Conservation (phyloP, 1,139 yeast genomes). For the Nadsonia starkeyi-henricii region DNA sequence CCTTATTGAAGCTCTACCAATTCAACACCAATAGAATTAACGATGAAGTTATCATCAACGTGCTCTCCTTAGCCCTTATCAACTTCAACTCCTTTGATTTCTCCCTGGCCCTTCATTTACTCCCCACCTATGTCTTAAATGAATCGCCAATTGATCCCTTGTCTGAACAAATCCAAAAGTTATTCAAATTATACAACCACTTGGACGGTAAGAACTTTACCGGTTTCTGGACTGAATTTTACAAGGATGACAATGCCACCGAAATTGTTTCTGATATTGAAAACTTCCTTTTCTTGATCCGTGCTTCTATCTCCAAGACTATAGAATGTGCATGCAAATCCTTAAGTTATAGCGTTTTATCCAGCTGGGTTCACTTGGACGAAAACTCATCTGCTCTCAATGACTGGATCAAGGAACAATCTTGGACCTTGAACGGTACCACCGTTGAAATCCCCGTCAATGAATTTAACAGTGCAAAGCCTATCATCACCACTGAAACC, state of each 20-base stretch:
- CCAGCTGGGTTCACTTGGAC: slow-evolving; percentile 21
- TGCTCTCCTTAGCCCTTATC: slow-evolving; percentile 29
- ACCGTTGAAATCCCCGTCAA: slow-evolving; percentile 18
- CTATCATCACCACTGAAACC: slow-evolving; percentile 21
- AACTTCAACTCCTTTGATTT: slow-evolving; percentile 31
- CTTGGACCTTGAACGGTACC: slow-evolving; percentile 21
- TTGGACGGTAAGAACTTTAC: slow-evolving; percentile 26
- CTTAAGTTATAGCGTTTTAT: slow-evolving; percentile 19
- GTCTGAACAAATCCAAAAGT: slow-evolving; percentile 24
- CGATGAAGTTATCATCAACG: slow-evolving; percentile 28
- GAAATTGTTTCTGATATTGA: slow-evolving; percentile 24
- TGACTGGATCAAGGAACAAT: slow-evolving; percentile 22
- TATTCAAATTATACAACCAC: slow-evolving; percentile 24
- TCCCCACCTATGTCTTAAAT: slow-evolving; percentile 27
- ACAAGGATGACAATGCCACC: slow-evolving; percentile 22
- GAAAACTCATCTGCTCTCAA: slow-evolving; percentile 17
- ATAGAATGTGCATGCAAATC: slow-evolving; percentile 20
- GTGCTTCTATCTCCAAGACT: slow-evolving; percentile 22
- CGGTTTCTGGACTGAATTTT: slow-evolving; percentile 26
- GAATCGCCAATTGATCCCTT: slow-evolving; percentile 17
- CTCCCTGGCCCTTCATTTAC: slow-evolving; percentile 29
- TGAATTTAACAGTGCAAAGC: slow-evolving; percentile 23
- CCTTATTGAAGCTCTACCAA: slow-evolving; percentile 31
- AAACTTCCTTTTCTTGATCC: slow-evolving; percentile 23
- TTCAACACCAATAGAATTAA: slow-evolving; percentile 24